A percentile compares a stretch with the other conserved stretches of the same genome.
Conservation (phyloP, 1,139 yeast genomes). For the Meyerozyma elateridarum region DNA sequence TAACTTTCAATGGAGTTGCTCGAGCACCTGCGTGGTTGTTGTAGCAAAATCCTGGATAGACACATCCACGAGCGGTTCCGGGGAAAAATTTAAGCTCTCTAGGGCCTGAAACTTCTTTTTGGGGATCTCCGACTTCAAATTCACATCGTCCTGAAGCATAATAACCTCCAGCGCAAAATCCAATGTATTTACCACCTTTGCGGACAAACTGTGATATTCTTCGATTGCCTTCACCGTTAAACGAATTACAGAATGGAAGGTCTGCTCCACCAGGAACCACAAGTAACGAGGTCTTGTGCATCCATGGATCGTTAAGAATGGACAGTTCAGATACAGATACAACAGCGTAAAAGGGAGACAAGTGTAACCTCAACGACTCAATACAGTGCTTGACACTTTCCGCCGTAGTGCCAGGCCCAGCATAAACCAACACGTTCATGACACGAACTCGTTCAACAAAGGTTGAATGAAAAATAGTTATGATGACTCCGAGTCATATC, state of each 20-base stretch:
- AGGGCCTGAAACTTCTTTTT: conserved; percentile 76
- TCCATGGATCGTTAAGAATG: conserved; percentile 83
- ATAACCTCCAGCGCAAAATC: conserved; percentile 97
- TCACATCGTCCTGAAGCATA: conserved; percentile 74
- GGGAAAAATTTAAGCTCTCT: conserved; percentile 80
- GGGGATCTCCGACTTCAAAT: conserved; percentile 69
- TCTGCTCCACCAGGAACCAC: conserved; percentile 98
- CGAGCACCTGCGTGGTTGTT: conserved; percentile 72
- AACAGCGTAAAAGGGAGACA: conserved; percentile 91
- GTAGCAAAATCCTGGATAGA: conserved; percentile 74
- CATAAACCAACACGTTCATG: conserved; percentile 79
- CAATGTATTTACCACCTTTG: conserved; percentile 77
- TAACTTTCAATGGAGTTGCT: conserved; percentile 47
- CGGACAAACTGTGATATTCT: conserved; percentile 61
- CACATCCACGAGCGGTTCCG: conserved; percentile 79
- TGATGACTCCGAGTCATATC: conserved; percentile 3
- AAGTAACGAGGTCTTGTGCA: conserved; percentile 65
- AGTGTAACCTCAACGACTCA: conserved; percentile 64
- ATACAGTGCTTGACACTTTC: conserved; percentile 83
- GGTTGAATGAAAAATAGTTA: neutral
- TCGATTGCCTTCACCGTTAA: conserved; percentile 66
- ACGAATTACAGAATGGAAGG: conserved; percentile 67
- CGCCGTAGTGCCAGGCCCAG: conserved; percentile 84
- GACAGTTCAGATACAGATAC: conserved; percentile 61
- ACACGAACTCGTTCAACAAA: neutral